These are phyloP conservation scores for Haematococcus lacustris DNA, from an alignment of 139 green algal species.

Conservation along the genomic window DNA sequence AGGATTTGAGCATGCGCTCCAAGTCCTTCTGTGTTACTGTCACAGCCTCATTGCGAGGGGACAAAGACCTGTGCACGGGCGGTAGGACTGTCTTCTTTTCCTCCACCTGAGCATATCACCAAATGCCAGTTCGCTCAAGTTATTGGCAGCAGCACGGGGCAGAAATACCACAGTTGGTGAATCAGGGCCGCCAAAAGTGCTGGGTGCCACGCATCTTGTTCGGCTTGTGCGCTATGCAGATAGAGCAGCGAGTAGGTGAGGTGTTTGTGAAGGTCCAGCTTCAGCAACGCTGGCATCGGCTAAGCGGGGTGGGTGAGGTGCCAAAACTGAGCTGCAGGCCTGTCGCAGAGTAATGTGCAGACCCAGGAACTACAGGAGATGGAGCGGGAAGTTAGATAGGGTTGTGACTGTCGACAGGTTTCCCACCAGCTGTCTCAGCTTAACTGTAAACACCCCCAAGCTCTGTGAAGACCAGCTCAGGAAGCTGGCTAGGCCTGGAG, in stretches of 20 bases:
- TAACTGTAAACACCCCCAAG: too few species aligned
- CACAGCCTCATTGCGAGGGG: conserved; percentile 16
- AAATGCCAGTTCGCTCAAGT: neutral
- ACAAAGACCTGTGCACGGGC: neutral
- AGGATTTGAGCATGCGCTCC: conserved; percentile 53
- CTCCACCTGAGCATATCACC: neutral
- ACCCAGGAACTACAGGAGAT: too few species aligned
- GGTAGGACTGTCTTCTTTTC: neutral
- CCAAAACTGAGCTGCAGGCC: too few species aligned
- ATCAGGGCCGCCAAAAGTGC: neutral
- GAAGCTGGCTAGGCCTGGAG: too few species aligned
- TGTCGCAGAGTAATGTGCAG: too few species aligned
- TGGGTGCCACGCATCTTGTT: neutral
- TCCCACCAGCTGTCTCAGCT: neutral
- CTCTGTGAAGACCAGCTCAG: too few species aligned
- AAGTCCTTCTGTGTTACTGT: conserved; percentile 35
- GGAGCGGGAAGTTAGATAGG: neutral
- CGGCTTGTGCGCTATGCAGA: neutral
- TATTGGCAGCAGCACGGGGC: neutral
- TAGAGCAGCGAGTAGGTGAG: too few species aligned
- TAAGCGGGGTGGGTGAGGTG: too few species aligned
- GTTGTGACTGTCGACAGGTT: neutral
- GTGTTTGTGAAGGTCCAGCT: too few species aligned
- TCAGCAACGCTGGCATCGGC: too few species aligned
- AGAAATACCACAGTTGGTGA: neutral